A percentile compares a stretch with the other conserved stretches of the same genome.
These are phyloP conservation scores for Cladosporium austrohemisphaericum DNA, from an alignment of 2,329 filamentous ascomycete genomes.

Conservation along the genomic window DNA sequence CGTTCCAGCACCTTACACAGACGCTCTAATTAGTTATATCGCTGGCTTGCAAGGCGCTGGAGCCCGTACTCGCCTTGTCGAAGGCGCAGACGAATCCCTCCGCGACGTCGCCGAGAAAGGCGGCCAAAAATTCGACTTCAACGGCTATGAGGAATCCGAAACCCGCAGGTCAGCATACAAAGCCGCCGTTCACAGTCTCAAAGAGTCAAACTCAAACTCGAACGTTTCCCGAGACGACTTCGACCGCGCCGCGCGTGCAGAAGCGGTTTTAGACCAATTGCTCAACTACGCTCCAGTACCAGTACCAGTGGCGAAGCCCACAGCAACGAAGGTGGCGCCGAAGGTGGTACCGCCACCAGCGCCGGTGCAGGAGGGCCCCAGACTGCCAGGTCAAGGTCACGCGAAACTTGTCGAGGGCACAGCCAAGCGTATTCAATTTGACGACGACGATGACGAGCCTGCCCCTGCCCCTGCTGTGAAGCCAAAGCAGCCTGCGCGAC, in stretches of 20 bases:
- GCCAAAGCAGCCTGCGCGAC: conserved; percentile 1
- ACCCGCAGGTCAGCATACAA: conserved; percentile 36
- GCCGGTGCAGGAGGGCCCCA: too few species aligned
- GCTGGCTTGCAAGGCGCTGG: conserved; percentile 72
- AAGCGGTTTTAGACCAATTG: conserved; percentile 22
- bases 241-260: conserved; percentile 25
- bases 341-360: too few species aligned
- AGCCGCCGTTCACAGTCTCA: conserved; percentile 34
- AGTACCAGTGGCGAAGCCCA: background rate
- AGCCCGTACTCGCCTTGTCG: conserved; percentile 61
- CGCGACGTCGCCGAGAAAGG: conserved; percentile 52
- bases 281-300: conserved; percentile 17
- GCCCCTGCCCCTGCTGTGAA: conserved; percentile 2
- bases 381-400: too few species aligned
- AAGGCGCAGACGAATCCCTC: conserved; percentile 62
- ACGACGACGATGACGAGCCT: conserved; percentile 5
- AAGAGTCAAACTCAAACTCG: conserved; percentile 22
- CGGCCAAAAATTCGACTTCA: conserved; percentile 46
- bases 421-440: conserved; percentile 9
- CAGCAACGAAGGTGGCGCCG: too few species aligned
- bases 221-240: conserved; percentile 32
- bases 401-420: background rate
- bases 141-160: conserved; percentile 36
- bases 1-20: conserved; percentile 67
- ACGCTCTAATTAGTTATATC: conserved; percentile 72